phyloP scores from a whole-genome alignment of 2,329 filamentous ascomycete species.

The Colletotrichum brevisporum region DNA sequence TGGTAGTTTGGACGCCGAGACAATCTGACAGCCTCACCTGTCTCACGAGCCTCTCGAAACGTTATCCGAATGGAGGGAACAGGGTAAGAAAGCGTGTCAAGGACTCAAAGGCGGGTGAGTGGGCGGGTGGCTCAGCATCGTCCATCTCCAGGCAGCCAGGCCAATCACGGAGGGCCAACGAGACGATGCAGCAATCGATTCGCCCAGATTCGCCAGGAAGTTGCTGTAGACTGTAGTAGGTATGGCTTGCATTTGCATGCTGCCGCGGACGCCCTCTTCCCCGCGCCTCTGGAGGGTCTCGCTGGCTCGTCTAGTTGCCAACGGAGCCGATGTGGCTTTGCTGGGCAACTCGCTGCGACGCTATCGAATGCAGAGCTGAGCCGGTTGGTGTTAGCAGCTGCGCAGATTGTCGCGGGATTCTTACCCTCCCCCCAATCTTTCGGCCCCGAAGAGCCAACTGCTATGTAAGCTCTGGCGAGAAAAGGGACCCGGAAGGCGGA shows the following conservation, averaged over 20 bases:
- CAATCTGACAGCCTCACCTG: conserved; percentile 32
- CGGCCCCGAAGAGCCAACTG: no score
- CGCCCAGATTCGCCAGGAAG: no score
- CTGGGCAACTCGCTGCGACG: conserved; percentile 31
- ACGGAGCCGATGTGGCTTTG: conserved; percentile 24
- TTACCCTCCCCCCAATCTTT: no score
- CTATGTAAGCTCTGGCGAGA: no score
- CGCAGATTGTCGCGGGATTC: no score
- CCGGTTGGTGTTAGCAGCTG: neutral
- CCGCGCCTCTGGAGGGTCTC: no score
- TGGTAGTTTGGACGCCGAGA: conserved; percentile 27
- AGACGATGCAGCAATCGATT: neutral
- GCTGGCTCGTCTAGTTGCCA: no score
- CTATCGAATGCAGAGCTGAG: neutral
- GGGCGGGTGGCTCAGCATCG: neutral
- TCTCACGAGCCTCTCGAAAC: conserved; percentile 6
- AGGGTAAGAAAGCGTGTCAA: no score
- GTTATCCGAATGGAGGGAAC: neutral
- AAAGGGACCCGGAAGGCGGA: no score
- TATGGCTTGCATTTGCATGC: neutral
- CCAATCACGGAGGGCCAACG: neutral
- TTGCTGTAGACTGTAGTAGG: neutral
- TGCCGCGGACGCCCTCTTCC: no score
- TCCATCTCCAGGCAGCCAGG: neutral
- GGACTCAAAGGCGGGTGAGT: neutral